These are phyloP conservation scores for Phytophthora pisi DNA, from an alignment of 352 stramenopile genomes.

Conservation along the genomic window DNA sequence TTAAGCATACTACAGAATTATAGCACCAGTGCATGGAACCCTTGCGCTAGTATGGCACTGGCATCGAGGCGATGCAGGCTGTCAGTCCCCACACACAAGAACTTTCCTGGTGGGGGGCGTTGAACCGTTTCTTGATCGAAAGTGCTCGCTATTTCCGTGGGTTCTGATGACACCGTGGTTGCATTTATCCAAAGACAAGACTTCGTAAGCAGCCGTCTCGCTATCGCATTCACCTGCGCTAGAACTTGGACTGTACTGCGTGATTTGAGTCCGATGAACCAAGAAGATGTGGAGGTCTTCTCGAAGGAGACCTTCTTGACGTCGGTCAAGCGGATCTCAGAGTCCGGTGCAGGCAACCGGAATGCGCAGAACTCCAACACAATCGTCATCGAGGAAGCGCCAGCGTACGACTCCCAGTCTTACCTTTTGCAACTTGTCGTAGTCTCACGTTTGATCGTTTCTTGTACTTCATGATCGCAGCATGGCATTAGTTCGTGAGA, in stretches of 20 bases:
- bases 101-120: not conserved
- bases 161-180: conserved; percentile 17
- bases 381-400: conserved; percentile 47
- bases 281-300: conserved; percentile 65
- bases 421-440: too few relatives aligned
- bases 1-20: not conserved
- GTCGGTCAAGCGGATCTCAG: conserved; percentile 57
- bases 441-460: not conserved
- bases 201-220: not conserved
- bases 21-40: not conserved
- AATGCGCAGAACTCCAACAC: conserved; percentile 16
- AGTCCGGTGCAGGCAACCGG: conserved; percentile 18
- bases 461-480: conserved; percentile 30
- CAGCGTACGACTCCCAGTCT: conserved; percentile 37
- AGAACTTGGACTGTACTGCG: not conserved
- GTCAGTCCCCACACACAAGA: not conserved
- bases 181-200: conserved; percentile 4
- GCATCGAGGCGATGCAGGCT: not conserved
- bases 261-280: conserved; percentile 45
- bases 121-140: conserved; percentile 28
- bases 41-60: too few relatives aligned
- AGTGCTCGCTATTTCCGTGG: conserved; percentile 31
- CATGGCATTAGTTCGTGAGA: conserved; percentile 80
- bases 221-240: not conserved
- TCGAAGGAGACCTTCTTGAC: conserved; percentile 86